Evolutionary conservation across 2,329 filamentous ascomycete genomes (phyloP).

Genomic region (Curvularia verruculosa): DNA sequence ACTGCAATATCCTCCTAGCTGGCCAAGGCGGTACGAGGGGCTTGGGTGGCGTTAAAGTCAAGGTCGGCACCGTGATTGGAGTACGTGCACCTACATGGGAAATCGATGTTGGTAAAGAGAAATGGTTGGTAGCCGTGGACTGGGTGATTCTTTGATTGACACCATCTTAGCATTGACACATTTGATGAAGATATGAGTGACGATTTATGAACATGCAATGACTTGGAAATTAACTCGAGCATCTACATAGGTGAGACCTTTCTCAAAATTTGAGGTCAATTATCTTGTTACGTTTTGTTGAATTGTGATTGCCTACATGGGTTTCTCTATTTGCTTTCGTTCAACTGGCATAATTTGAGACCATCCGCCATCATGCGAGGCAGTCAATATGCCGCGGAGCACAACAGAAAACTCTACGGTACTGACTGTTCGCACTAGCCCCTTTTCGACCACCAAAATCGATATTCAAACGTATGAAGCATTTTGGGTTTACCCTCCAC

Average conservation of each 20-base stretch:
- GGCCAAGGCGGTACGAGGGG: slow-evolving; percentile 34
- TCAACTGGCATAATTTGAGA: too few species aligned
- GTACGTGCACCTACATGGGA: slow-evolving; percentile 52
- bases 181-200: slow-evolving; percentile 16
- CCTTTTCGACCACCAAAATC: not conserved
- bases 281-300: not conserved
- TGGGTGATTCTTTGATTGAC: slow-evolving; percentile 44
- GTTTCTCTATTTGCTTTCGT: too few species aligned
- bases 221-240: not conserved
- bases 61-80: slow-evolving; percentile 40
- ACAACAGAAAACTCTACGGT: not conserved
- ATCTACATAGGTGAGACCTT: not conserved
- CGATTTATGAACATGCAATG: slow-evolving; percentile 4
- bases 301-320: too few species aligned
- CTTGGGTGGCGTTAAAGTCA: slow-evolving; percentile 26
- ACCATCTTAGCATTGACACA: not conserved
- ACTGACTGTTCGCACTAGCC: not conserved
- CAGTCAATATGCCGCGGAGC: too few species aligned
- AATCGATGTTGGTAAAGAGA: slow-evolving; percentile 42
- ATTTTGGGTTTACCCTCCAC: too few species aligned
- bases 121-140: slow-evolving; percentile 52
- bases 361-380: too few species aligned
- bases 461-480: too few species aligned
- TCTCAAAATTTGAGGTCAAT: not conserved
- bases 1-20: slow-evolving; percentile 34